phyloP scores from a whole-genome alignment of 768 basidiomycete genomes.

The Lepiota subincarnata region DNA sequence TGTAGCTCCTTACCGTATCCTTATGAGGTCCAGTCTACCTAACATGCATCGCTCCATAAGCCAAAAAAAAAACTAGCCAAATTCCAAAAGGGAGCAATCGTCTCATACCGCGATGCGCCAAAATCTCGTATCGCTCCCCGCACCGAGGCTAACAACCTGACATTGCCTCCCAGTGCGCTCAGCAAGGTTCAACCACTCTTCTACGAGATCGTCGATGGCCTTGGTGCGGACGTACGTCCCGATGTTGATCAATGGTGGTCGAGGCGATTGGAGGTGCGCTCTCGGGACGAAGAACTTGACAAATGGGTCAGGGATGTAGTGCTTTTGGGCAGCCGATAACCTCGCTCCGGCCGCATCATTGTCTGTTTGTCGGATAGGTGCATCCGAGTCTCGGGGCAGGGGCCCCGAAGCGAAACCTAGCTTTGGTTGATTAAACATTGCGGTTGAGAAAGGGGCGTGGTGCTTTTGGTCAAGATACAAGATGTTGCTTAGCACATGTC shows the following conservation, averaged over 20 bases:
- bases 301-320: conserved; percentile 80
- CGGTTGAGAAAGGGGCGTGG: not conserved
- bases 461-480: not conserved
- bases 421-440: conserved; percentile 5
- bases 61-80: no score
- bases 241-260: conserved; percentile 90
- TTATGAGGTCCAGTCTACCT: conserved; percentile 55
- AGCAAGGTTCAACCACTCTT: conserved; percentile 54
- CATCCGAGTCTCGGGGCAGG: conserved; percentile 42
- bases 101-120: conserved; percentile 74
- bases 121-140: conserved; percentile 93
- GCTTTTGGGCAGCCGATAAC: conserved; percentile 75
- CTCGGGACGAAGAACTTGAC: conserved; percentile 64
- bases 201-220: conserved; percentile 74
- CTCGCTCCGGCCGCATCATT: conserved; percentile 80
- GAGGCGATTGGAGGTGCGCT: conserved; percentile 52
- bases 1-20: conserved; percentile 52
- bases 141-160: conserved; percentile 93
- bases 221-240: conserved; percentile 86
- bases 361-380: conserved; percentile 73
- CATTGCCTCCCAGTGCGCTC: conserved; percentile 40
- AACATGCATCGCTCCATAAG: not conserved
- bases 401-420: conserved; percentile 7
- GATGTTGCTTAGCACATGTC: not conserved
- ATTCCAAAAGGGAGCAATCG: no score